Base-by-base conservation (phyloP, 345 rosid species). In the Iberis pinnata region DNA sequence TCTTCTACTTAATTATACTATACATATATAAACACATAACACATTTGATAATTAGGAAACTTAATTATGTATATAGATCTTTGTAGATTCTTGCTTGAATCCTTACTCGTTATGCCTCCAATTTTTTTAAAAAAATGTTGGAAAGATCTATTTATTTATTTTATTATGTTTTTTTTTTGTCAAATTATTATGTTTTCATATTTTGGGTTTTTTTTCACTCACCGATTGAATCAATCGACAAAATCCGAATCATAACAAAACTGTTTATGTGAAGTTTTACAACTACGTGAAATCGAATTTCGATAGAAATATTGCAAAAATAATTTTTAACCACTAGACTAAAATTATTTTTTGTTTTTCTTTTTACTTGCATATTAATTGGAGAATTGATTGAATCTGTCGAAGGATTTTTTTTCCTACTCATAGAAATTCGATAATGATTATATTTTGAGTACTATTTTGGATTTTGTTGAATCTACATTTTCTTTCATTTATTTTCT, bases 381-480 rank as follows among this genome's bases (percentile, higher is more conserved):
- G 25, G 12, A 45, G 48, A 45, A 18, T 53, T 32, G 48, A 44
- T 53, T 43, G 38, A 61, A 42, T 42, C 8, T 20, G 43, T 33
- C 4, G 6, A 43, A 12, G 2, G 16, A n/a, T n/a, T 18, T 61
- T 15, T 63, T 52, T 43, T 24, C 8, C 26, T 61, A 18, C 6
- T 31, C 47, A 4, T 4, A 29, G 15, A 46, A 63, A 38, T 27
- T 29, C 32, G 38, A 14, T 9, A 31, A 55, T 56, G 52, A 56
- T 48, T 29, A 33, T 33, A 33, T 52, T 64, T 64, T 64, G 70
- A 56, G 63, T 49, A 42, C 50, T 65, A 14, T 18, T 56, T 65
- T 65, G 70, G 52, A 65, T 56, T n/a, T 57, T 49, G 43, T 48
- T 42, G 51, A 32, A 25, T 49, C 56, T 52, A 56, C 45, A 64